These are phyloP conservation scores for Boletus rubropictus DNA, from an alignment of 768 basidiomycete genomes.

Conservation along the genomic window DNA sequence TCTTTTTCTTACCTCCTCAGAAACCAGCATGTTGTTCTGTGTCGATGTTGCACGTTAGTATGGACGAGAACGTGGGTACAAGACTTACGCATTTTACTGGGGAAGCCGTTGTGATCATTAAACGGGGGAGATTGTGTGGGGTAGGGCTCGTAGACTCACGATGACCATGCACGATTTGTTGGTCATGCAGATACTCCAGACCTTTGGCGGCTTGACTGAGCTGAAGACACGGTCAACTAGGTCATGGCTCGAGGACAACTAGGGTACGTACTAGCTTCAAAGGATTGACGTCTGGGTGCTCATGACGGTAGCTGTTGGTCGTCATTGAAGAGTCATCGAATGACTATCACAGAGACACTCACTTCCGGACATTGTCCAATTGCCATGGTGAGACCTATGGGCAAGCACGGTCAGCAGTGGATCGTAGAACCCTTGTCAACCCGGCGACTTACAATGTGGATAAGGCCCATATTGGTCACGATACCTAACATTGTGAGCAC, in stretches of 20 bases:
- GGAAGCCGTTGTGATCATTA: conserved; percentile 2
- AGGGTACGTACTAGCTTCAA: conserved; percentile 35
- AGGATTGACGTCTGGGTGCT: conserved; percentile 35
- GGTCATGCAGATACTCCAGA: conserved; percentile 49
- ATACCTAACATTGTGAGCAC: conserved; percentile 47
- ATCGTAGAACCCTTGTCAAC: background rate
- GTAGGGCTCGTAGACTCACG: conserved; percentile 34
- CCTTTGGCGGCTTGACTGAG: conserved; percentile 51
- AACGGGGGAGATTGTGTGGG: background rate
- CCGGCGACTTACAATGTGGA: conserved; percentile 40
- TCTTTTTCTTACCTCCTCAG: conserved; percentile 34
- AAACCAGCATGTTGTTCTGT: conserved; percentile 56
- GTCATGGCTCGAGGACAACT: background rate
- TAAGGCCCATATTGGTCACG: conserved; percentile 46
- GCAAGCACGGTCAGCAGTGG: background rate
- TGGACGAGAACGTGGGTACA: background rate
- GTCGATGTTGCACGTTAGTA: conserved; percentile 1
- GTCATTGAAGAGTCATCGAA: background rate
- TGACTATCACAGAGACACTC: conserved; percentile 7
- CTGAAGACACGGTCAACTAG: conserved; percentile 26
- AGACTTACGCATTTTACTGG: conserved; percentile 56
- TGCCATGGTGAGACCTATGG: conserved; percentile 59
- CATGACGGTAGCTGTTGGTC: conserved; percentile 37
- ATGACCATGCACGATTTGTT: conserved; percentile 54
- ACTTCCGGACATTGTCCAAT: conserved; percentile 51